Evolutionary conservation across 495 filamentous ascomycete genomes (phyloP).

Genomic region (Sphaerosporella brunnea): DNA sequence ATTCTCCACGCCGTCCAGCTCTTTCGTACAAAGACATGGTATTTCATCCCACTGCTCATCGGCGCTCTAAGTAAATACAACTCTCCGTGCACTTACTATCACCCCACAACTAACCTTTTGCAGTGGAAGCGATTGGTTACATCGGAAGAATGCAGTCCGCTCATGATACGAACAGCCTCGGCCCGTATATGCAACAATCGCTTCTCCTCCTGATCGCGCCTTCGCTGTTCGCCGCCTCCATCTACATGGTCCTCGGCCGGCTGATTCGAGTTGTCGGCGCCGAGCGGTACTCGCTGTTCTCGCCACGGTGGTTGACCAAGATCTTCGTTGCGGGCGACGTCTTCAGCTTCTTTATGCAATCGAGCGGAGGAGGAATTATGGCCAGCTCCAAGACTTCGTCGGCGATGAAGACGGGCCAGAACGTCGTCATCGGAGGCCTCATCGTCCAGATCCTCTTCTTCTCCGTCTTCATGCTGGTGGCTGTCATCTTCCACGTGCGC

Average conservation of each 20-base stretch:
- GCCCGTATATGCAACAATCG: conserved; percentile 34
- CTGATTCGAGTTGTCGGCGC: conserved; percentile 30
- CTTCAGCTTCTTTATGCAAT: conserved; percentile 30
- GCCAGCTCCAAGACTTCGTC: conserved; percentile 17
- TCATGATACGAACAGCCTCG: conserved; percentile 23
- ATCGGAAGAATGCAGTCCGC: conserved; percentile 33
- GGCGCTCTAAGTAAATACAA: conserved; percentile 37
- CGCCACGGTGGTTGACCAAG: conserved; percentile 33
- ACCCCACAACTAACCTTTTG: too few species aligned
- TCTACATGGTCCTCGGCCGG: conserved; percentile 40
- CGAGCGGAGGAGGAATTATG: conserved; percentile 28
- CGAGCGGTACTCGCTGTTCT: conserved; percentile 28
- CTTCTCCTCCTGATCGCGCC: conserved; percentile 34
- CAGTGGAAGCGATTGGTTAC: conserved; percentile 45
- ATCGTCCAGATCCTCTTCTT: conserved; percentile 38
- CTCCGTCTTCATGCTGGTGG: conserved; percentile 34
- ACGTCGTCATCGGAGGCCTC: conserved; percentile 32
- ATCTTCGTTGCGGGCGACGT: conserved; percentile 33
- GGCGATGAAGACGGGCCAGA: conserved; percentile 29
- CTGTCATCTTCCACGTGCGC: conserved; percentile 28
- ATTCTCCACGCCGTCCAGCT: conserved; percentile 35
- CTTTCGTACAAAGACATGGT: conserved; percentile 35
- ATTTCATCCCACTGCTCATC: conserved; percentile 41
- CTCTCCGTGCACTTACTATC: background rate
- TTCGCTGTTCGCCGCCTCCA: conserved; percentile 36